A percentile compares a stretch with the other conserved stretches of the same genome.
phyloP scores from a whole-genome alignment of 1,139 yeast species.

The Nakaseomyces bracarensis region DNA sequence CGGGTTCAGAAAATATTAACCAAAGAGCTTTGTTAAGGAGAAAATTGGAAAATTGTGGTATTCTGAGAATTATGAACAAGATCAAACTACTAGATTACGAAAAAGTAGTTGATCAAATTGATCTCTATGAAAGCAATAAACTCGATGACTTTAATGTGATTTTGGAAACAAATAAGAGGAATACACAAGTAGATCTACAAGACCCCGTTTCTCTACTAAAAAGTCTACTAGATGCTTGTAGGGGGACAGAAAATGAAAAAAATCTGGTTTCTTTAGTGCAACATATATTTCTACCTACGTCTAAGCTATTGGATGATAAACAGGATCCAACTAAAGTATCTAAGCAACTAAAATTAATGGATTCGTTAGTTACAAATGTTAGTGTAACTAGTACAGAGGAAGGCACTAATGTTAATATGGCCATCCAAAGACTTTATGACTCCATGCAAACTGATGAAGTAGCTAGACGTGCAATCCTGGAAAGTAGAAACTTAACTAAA shows the following conservation, averaged over 20 bases:
- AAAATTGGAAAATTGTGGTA: slow-evolving; percentile 69
- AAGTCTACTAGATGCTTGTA: slow-evolving; percentile 63
- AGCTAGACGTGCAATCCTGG: slow-evolving; percentile 70
- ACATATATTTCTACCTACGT: slow-evolving; percentile 55
- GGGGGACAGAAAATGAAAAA: slow-evolving; percentile 65
- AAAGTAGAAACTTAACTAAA: slow-evolving; percentile 58
- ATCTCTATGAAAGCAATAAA: slow-evolving; percentile 55
- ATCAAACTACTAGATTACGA: slow-evolving; percentile 58
- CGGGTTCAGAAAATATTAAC: slow-evolving; percentile 55
- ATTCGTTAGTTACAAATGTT: slow-evolving; percentile 75
- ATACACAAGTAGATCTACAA: slow-evolving; percentile 54
- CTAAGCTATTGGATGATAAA: slow-evolving; percentile 38
- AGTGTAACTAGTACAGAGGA: slow-evolving; percentile 62
- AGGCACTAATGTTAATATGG: slow-evolving; percentile 71
- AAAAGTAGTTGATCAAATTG: slow-evolving; percentile 56
- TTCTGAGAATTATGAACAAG: slow-evolving; percentile 52
- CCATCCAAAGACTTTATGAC: slow-evolving; percentile 69
- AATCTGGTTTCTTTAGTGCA: slow-evolving; percentile 72
- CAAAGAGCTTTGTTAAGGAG: slow-evolving; percentile 70
- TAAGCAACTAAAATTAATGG: slow-evolving; percentile 68
- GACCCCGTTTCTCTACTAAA: slow-evolving; percentile 68
- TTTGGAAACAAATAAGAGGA: slow-evolving; percentile 50
- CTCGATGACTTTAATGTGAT: slow-evolving; percentile 65
- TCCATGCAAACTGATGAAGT: slow-evolving; percentile 87
- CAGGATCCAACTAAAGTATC: slow-evolving; percentile 49